Evolutionary conservation across 2,329 filamentous ascomycete genomes (phyloP).

Genomic region (Xylaria sp.): DNA sequence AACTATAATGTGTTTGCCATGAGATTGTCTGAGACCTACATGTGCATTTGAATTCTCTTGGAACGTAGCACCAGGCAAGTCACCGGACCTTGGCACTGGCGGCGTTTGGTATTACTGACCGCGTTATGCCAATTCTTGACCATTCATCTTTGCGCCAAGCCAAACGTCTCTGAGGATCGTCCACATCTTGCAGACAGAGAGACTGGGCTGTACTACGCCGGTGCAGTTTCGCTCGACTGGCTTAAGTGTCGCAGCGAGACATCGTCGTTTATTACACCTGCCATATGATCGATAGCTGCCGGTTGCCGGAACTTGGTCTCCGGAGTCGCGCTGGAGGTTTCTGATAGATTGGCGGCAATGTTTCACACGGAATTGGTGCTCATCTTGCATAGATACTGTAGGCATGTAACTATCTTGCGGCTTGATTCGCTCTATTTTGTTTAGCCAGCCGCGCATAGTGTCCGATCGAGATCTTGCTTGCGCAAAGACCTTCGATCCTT

Average conservation of each 20-base stretch:
- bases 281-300: background rate
- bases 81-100: background rate
- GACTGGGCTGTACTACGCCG: background rate
- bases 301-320: slow-evolving; percentile 6
- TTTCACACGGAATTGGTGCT: background rate
- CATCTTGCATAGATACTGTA: background rate
- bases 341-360: slow-evolving; percentile 4
- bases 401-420: background rate
- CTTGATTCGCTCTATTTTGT: background rate
- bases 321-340: background rate
- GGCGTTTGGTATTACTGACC: background rate
- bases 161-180: background rate
- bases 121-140: background rate
- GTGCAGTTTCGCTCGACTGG: background rate
- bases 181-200: background rate
- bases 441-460: background rate
- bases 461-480: slow-evolving; percentile 4
- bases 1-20: background rate
- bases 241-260: background rate
- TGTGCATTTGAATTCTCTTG: slow-evolving; percentile 1
- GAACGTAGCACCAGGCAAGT: slow-evolving; percentile 5
- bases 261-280: background rate
- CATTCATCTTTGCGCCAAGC: background rate
- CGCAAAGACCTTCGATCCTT: background rate
- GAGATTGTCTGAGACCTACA: background rate